Conservation (phyloP, 306 rosid genomes). For the Clitoria ternatea region DNA sequence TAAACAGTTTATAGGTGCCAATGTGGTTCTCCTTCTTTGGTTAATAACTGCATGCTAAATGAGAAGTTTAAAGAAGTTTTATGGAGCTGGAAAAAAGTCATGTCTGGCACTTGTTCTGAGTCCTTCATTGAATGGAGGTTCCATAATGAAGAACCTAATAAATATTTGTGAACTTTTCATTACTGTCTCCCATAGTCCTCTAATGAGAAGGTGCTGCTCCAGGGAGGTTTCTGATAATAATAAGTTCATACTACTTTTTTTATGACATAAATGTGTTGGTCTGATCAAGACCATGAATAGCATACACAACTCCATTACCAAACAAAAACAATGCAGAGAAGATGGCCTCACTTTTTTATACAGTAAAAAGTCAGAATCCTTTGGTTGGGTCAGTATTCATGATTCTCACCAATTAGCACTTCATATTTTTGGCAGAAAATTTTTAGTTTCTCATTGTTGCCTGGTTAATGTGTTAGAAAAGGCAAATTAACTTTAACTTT, state of each 20-base stretch:
- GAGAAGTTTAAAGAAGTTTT: background rate
- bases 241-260: too few relatives aligned
- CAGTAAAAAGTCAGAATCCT: too few relatives aligned
- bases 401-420: background rate
- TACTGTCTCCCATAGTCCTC: too few relatives aligned
- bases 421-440: background rate
- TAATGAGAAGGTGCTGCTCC: too few relatives aligned
- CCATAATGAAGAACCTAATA: too few relatives aligned
- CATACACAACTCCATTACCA: too few relatives aligned
- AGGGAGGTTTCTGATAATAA: too few relatives aligned
- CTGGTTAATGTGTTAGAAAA: background rate
- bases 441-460: background rate
- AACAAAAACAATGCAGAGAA: too few relatives aligned
- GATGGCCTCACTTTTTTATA: too few relatives aligned
- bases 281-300: too few relatives aligned
- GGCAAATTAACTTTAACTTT: background rate
- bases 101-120: background rate
- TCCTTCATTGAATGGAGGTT: background rate
- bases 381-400: background rate
- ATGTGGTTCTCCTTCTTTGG: slow-evolving; percentile 1
- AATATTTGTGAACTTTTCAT: too few relatives aligned
- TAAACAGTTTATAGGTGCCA: background rate
- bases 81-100: background rate
- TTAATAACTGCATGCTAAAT: background rate
- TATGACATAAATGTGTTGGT: too few relatives aligned